Evolutionary conservation across 2,329 filamentous ascomycete genomes (phyloP).

Genomic region (Monosporascus sp.): DNA sequence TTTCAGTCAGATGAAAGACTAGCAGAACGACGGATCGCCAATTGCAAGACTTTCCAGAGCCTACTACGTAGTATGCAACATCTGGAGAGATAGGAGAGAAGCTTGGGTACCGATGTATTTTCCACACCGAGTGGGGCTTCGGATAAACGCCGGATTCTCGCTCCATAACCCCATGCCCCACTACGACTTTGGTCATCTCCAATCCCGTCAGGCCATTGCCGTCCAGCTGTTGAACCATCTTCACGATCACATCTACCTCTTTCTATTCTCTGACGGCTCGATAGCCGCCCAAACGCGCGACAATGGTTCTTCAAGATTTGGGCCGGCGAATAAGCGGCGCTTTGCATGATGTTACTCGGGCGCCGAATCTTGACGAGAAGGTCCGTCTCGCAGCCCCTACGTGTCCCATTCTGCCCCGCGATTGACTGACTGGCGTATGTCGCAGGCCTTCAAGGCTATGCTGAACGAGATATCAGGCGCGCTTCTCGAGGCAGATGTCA

Average conservation of each 20-base stretch:
- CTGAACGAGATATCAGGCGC: constrained; percentile 97
- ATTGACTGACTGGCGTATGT: constrained; percentile 36
- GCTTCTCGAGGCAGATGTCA: constrained; percentile 94
- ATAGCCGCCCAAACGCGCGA: constrained; percentile 9
- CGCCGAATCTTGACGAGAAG: constrained; percentile 95
- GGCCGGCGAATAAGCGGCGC: constrained; percentile 97
- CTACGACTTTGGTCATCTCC: too few species aligned
- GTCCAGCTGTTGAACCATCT: too few species aligned
- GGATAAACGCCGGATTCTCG: too few species aligned
- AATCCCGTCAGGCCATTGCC: too few species aligned
- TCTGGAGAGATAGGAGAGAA: too few species aligned
- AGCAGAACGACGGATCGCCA: too few species aligned
- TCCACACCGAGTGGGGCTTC: too few species aligned
- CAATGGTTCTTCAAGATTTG: constrained; percentile 98
- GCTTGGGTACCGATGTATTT: too few species aligned
- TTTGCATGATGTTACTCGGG: constrained; percentile 86
- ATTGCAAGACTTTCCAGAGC: too few species aligned
- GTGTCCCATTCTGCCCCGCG: constrained; percentile 4
- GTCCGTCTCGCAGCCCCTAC: constrained; percentile 35
- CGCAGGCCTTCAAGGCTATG: constrained; percentile 90
- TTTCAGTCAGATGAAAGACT: too few species aligned
- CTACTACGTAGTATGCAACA: too few species aligned
- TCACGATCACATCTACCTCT: neutral
- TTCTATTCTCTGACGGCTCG: neutral
- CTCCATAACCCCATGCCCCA: too few species aligned